Evolutionary conservation across 2,329 filamentous ascomycete genomes (phyloP), one percentile per base, ranked within the genome.

Genomic region (Elsinoe necatrix): DNA sequence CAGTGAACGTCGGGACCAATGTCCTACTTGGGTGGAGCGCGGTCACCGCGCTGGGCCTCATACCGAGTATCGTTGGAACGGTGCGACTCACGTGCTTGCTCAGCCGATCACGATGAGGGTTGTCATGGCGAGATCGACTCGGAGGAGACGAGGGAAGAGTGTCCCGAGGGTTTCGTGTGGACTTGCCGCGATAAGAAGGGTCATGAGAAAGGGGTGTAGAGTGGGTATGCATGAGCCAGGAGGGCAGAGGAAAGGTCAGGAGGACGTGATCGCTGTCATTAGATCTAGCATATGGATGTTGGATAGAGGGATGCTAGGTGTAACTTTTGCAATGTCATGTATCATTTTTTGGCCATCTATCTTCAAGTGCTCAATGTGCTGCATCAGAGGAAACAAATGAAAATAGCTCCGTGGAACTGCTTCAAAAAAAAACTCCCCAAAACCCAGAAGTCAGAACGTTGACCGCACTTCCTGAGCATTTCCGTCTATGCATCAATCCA

Each of bases 81-180:
- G 21, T 45, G 41, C 41, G 41, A 20, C 41, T 45, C 41, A 20
- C 41, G 20, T 25, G 41, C 14, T 37, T 45, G 60, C 25, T 70
- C 68, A 67, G 64, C 58, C 2, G 66, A 71, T 48, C 60, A 65
- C 12, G 67, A 69, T 34, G 63, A 67, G 48, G 5, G 55, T 1
- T 60, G 50, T 27, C 65, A 70, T 29, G 68, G 69, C 0, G 8
- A 27, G 1, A 67, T 68, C 6, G 65, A 69, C 54, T 60, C 60
- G 1, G 18, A 59, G 0, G 59, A 63, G 27, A 64, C 59, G 25
- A 60, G 61, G 1, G 52, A 65, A 14, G 59, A 65, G 2, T 63
- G 23, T 31, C 65, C 66, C 0, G 61, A 67, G 8, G 65, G 64
- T 25, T 68, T 69, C 58, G 27, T 56, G 9, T 71, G 67, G 69